Conservation (phyloP, 2,329 filamentous ascomycete genomes). For the Pyrenophora tritici-repentis region DNA sequence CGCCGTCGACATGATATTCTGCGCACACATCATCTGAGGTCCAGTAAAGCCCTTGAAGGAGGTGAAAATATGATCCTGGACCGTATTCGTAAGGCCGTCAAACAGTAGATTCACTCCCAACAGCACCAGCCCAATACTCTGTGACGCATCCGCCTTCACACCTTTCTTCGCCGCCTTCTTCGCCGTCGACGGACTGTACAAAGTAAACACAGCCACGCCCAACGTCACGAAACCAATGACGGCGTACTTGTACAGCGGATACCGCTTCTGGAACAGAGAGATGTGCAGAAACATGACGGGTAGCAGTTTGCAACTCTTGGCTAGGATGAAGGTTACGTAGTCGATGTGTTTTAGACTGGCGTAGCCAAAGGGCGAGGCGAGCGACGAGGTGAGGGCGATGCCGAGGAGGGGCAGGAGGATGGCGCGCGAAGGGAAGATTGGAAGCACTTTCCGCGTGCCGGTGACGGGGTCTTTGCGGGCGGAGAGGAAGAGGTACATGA, state of each 20-base stretch:
- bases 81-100: conserved; percentile 93
- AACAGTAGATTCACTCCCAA: conserved; percentile 90
- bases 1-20: conserved; percentile 84
- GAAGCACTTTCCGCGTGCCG: conserved; percentile 40
- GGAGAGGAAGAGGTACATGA: conserved; percentile 72
- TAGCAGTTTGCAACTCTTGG: conserved; percentile 98
- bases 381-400: conserved; percentile 83
- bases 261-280: conserved; percentile 84
- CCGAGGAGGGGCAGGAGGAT: conserved; percentile 81
- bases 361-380: conserved; percentile 95
- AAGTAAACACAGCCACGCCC: conserved; percentile 92
- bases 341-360: conserved; percentile 91
- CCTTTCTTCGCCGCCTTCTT: conserved; percentile 47
- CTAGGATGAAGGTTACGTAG: conserved; percentile 96
- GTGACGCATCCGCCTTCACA: conserved; percentile 66
- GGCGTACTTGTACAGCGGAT: conserved; percentile 94
- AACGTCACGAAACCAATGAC: conserved; percentile 89
- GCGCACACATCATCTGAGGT: conserved; percentile 99
- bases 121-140: conserved; percentile 79
- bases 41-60: conserved; percentile 79
- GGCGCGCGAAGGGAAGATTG: conserved; percentile 75
- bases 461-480: conserved; percentile 58
- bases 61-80: conserved; percentile 91
- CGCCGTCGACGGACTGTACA: conserved; percentile 66
- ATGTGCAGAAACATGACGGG: conserved; percentile 98